Base-by-base conservation (phyloP, 2,329 filamentous ascomycete species). In the Claviceps cyperi region DNA sequence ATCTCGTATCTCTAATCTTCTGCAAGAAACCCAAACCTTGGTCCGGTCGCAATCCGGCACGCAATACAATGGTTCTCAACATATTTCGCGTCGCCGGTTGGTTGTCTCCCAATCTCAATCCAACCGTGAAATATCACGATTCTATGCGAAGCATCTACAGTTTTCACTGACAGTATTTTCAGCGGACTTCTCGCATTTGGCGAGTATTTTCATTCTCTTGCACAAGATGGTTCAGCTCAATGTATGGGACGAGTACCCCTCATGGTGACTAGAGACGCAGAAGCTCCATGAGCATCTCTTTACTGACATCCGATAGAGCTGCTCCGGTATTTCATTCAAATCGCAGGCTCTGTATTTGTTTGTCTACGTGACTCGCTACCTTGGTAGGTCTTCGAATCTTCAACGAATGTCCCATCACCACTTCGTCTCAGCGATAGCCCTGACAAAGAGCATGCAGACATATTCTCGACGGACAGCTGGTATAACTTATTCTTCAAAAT, bases 401-500 rank as follows among this genome's bases (percentile, higher is more conserved):
- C 37, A n/a, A 24, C 22, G 13, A 43, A 43, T 32, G 5, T 32
- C 8, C 36, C 14, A 13, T n/a, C 15, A 17, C 1, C 17, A 11
- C 15, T 36, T 46, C 3, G n/a, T 32, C 9, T 46, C 19, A 24
- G 15, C 21, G 8, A 35, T 37, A 37, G 40, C 43, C 39, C 51
- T 50, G 19, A 49, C 47, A 17, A 36, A 47, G 35, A 52, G 40
- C 17, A 36, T 35, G 3, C 60, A 88, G 88, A 98, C 66, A 77
- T 97, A 52, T 90, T 97, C 67, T 88, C 81, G 64, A 90, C 85
- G 54, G 71, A 80, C 58, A 89, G 85, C 62, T 68, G 87, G 55
- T 98, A 96, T 79, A 96, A 97, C 72, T 83, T 92, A 53, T 69
- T 87, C 61, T 96, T 97, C 76, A 98, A 98, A 70, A 80, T 97